Evolutionary conservation across 2,329 filamentous ascomycete genomes (phyloP).

Genomic region (Verticillium isaacii): DNA sequence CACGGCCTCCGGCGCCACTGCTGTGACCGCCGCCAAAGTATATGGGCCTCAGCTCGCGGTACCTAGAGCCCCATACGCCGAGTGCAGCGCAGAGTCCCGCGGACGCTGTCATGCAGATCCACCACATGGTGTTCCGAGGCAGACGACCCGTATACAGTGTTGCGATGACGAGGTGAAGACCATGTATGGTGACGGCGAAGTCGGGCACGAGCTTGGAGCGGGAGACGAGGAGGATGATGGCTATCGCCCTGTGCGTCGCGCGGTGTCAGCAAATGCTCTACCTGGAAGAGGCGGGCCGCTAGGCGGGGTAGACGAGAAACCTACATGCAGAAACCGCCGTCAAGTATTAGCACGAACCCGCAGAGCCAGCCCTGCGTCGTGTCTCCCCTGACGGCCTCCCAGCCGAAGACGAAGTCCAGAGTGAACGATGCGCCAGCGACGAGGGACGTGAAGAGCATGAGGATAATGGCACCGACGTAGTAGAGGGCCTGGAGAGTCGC

Average conservation of each 20-base stretch:
- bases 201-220: constrained; percentile 93
- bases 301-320: constrained; percentile 15
- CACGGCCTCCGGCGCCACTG: constrained; percentile 8
- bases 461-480: constrained; percentile 44
- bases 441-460: constrained; percentile 54
- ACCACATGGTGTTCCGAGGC: constrained; percentile 82
- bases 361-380: constrained; percentile 58
- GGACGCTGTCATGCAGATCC: constrained; percentile 54
- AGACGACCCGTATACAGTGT: constrained; percentile 73
- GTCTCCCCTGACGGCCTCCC: constrained; percentile 55
- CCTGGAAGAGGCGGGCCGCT: not conserved
- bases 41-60: constrained; percentile 84
- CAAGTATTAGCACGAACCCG: constrained; percentile 53
- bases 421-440: constrained; percentile 52
- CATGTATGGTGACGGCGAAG: constrained; percentile 85
- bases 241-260: constrained; percentile 59
- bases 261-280: not conserved
- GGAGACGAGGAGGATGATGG: constrained; percentile 76
- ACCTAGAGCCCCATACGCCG: constrained; percentile 87
- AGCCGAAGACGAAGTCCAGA: constrained; percentile 51
- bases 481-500: constrained; percentile 51
- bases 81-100: constrained; percentile 47
- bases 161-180: constrained; percentile 73
- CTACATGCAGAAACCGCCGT: constrained; percentile 49
- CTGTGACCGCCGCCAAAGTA: constrained; percentile 60